A percentile compares a stretch with the other conserved stretches of the same genome.
Evolutionary conservation across 768 basidiomycete genomes (phyloP).

Genomic region (Leccinum subgranulosum): DNA sequence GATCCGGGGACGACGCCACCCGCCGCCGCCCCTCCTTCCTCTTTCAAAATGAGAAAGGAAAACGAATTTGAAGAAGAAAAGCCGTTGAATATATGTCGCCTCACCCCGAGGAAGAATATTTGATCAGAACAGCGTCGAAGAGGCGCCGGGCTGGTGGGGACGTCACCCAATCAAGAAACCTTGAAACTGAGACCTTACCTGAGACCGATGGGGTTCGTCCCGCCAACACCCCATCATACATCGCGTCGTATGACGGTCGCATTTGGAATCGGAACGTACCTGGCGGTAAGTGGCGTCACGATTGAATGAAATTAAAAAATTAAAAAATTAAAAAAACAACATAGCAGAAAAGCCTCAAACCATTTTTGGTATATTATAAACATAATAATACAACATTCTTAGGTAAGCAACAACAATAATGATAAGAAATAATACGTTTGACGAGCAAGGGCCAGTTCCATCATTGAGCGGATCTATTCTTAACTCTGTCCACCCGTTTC

Average conservation of each 20-base stretch:
- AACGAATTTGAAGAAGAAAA: not conserved
- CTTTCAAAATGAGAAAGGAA: not conserved
- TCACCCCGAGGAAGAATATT: not conserved
- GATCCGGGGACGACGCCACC: not conserved
- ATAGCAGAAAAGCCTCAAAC: too few species aligned
- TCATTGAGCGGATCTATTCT: not conserved
- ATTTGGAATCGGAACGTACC: not conserved
- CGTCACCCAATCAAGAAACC: not conserved
- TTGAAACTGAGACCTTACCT: not conserved
- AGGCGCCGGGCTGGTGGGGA: not conserved
- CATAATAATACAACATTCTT: not conserved
- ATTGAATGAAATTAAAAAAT: not conserved
- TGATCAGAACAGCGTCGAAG: not conserved
- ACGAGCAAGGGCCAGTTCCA: not conserved
- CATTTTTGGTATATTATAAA: too few species aligned
- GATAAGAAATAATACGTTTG: not conserved
- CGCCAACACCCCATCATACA: not conserved
- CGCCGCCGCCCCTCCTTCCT: not conserved
- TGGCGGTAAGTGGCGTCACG: not conserved
- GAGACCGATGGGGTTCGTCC: not conserved
- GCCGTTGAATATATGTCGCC: not conserved
- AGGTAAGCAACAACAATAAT: not conserved
- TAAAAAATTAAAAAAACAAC: not conserved
- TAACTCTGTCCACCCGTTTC: not conserved
- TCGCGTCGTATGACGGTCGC: not conserved